phyloP scores from a whole-genome alignment of 306 rosid genomes.

The Trifolium subterraneum region DNA sequence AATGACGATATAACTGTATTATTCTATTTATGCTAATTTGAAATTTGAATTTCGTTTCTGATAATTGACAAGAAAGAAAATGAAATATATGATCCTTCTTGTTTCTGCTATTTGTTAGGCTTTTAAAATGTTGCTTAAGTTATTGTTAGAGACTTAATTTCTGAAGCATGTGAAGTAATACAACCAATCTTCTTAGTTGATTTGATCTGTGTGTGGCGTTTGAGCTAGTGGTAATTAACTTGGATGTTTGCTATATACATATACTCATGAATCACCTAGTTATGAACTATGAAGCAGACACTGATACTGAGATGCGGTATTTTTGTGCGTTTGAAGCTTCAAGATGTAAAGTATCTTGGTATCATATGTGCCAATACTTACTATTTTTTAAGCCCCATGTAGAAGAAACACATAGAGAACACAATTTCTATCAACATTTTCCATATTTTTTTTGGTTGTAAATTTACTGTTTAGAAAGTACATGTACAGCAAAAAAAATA shows the following conservation, averaged over 20 bases:
- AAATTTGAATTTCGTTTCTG: constrained; percentile 26
- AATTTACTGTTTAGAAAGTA: constrained; percentile 10
- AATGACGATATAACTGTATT: neutral
- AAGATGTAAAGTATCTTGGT: constrained; percentile 1
- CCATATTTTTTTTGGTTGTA: neutral
- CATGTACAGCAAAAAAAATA: neutral
- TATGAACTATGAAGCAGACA: constrained; percentile 19
- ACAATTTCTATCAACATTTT: neutral
- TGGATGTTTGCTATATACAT: constrained; percentile 19
- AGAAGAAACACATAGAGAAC: neutral
- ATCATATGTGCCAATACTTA: constrained; percentile 9
- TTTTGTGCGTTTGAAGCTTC: constrained; percentile 6
- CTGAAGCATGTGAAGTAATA: neutral
- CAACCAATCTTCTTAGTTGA: neutral
- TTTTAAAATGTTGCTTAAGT: constrained; percentile 11
- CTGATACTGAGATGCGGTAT: neutral
- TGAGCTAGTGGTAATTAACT: constrained; percentile 16
- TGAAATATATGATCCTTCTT: constrained; percentile 2
- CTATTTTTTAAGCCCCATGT: neutral
- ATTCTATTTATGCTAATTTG: constrained; percentile 5
- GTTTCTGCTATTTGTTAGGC: neutral
- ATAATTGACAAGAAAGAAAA: neutral
- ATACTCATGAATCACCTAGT: neutral
- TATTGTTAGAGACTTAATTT: constrained; percentile 1
- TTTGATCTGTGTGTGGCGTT: constrained; percentile 26